Conservation (phyloP, 148 eudicot genomes). For the Cornus suecica region DNA sequence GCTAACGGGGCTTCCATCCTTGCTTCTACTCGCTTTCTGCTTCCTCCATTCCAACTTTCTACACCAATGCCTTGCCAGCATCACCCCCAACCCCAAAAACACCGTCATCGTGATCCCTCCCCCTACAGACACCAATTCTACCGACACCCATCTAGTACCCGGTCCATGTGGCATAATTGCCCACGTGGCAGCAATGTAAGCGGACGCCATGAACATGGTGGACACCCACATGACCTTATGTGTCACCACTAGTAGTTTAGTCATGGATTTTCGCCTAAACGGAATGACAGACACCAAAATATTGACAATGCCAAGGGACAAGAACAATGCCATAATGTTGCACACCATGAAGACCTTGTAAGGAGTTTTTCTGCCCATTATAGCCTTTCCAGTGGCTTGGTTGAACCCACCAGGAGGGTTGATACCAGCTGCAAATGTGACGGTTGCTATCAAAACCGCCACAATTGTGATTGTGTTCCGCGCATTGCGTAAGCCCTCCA, state of each 20-base stretch:
- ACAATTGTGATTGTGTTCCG: conserved; percentile 28
- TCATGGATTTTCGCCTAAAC: conserved; percentile 20
- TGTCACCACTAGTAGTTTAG: conserved; percentile 7
- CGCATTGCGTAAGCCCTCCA: conserved; percentile 27
- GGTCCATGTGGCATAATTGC: conserved; percentile 10
- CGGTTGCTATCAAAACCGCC: conserved; percentile 32
- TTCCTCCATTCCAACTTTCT: conserved; percentile 19
- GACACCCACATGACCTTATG: conserved; percentile 25
- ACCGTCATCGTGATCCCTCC: conserved; percentile 19
- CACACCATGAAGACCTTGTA: conserved; percentile 27
- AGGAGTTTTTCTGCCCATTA: conserved; percentile 12
- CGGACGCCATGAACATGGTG: conserved; percentile 15
- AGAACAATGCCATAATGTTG: conserved; percentile 29
- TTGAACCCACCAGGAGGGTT: conserved; percentile 37
- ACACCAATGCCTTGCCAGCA: conserved; percentile 19
- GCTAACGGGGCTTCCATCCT: conserved; percentile 23
- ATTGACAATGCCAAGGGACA: conserved; percentile 27
- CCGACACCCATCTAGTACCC: conserved; percentile 13
- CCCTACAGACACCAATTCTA: conserved; percentile 13
- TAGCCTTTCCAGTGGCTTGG: conserved; percentile 26
- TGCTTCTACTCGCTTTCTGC: conserved; percentile 16
- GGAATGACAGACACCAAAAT: conserved; percentile 24
- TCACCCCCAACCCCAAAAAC: conserved; percentile 15
- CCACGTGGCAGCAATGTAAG: conserved; percentile 20
- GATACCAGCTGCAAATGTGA: conserved; percentile 30